Conservation (phyloP, 164 flowering plant species). For the Cinnamomum chago region DNA sequence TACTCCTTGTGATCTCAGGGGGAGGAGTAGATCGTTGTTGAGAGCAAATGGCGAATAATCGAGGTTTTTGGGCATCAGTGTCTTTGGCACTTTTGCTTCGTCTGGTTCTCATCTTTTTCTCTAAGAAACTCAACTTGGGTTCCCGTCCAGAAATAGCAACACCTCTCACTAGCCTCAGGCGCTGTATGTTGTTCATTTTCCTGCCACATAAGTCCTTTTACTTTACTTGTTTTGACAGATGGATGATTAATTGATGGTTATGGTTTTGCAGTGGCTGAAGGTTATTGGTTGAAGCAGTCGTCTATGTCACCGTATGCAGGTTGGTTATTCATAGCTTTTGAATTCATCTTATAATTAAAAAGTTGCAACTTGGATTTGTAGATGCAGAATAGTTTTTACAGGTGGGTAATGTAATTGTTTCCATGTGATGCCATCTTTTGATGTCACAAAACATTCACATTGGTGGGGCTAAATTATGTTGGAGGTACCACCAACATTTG, state of each 20-base stretch:
- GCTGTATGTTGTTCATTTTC: conserved; percentile 42
- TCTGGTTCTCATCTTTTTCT: conserved; percentile 47
- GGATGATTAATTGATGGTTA: not conserved
- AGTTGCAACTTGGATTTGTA: not conserved
- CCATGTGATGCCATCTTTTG: no score
- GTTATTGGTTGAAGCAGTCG: conserved; percentile 94
- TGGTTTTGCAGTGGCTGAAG: conserved; percentile 81
- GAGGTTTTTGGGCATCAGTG: conserved; percentile 39
- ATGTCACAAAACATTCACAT: no score
- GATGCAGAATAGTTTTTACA: not conserved
- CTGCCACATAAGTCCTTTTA: not conserved
- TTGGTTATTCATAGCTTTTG: conserved; percentile 13
- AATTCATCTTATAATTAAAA: not conserved
- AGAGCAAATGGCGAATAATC: conserved; percentile 16
- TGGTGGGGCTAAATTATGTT: no score
- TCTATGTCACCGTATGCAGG: conserved; percentile 96
- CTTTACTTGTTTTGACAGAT: not conserved
- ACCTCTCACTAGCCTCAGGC: conserved; percentile 93
- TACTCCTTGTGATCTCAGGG: not conserved
- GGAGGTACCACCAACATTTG: no score
- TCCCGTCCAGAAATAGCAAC: conserved; percentile 95
- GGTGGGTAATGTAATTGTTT: no score
- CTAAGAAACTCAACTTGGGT: conserved; percentile 50
- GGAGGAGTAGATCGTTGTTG: not conserved
- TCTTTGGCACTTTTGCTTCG: conserved; percentile 35